Evolutionary conservation across 805 yeast genomes (phyloP).

Genomic region (Barnettozyma salicaria): DNA sequence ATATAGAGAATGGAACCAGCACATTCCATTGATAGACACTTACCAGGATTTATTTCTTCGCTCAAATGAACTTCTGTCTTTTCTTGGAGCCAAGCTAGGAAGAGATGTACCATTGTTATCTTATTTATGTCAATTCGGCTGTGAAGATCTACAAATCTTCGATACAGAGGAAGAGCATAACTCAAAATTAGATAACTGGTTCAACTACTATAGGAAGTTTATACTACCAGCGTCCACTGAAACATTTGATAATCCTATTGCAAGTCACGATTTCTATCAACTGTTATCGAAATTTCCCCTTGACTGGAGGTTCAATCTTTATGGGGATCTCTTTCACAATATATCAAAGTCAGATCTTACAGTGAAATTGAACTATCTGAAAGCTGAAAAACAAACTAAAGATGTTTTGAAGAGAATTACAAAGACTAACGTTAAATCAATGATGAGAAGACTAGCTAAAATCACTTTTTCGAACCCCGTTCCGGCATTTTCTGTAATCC

Average conservation of each 20-base stretch:
- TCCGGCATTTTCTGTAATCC: slow-evolving; percentile 62
- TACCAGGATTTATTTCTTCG: slow-evolving; percentile 40
- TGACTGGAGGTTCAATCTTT: slow-evolving; percentile 65
- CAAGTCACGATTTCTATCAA: slow-evolving; percentile 52
- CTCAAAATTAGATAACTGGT: slow-evolving; percentile 37
- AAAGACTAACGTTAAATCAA: slow-evolving; percentile 64
- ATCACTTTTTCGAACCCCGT: slow-evolving; percentile 73
- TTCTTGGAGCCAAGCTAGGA: slow-evolving; percentile 52
- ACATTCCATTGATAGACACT: slow-evolving; percentile 33
- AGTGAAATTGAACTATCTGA: slow-evolving; percentile 53
- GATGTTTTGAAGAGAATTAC: slow-evolving; percentile 75
- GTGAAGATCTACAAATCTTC: slow-evolving; percentile 29
- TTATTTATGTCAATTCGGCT: slow-evolving; percentile 57
- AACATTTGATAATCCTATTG: slow-evolving; percentile 50
- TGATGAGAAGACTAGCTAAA: slow-evolving; percentile 69
- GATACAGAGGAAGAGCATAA: slow-evolving; percentile 14
- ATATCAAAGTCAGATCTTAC: slow-evolving; percentile 49
- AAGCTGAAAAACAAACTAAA: slow-evolving; percentile 74
- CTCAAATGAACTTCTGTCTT: slow-evolving; percentile 45
- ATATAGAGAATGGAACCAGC: slow-evolving; percentile 42
- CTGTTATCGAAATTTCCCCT: slow-evolving; percentile 49
- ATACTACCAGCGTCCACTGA: slow-evolving; percentile 52
- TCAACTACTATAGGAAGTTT: slow-evolving; percentile 55
- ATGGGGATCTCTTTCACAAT: slow-evolving; percentile 67
- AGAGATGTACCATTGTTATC: slow-evolving; percentile 42